A percentile compares a stretch with the other conserved stretches of the same genome.
Evolutionary conservation across 768 basidiomycete genomes (phyloP).

Genomic region (Trametes meyenii): DNA sequence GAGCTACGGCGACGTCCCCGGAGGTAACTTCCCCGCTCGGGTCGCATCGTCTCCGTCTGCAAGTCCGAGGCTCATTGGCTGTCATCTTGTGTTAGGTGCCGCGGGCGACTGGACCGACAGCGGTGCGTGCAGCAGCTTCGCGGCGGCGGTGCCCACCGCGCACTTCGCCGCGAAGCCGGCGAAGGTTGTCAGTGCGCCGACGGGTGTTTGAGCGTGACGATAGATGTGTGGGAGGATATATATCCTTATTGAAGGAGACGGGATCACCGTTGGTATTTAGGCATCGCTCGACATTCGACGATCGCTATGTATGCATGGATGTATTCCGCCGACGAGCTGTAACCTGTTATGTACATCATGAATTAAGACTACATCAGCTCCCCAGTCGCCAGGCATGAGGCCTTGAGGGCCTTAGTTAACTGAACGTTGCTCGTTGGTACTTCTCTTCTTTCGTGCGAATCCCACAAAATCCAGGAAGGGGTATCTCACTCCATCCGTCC

Average conservation of each 20-base stretch:
- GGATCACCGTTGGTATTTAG: background rate
- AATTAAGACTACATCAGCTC: background rate
- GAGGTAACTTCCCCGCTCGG: constrained; percentile 20
- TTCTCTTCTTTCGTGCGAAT: too few relatives aligned
- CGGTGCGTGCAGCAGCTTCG: constrained; percentile 28
- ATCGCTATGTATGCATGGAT: background rate
- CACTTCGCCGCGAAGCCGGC: constrained; percentile 10
- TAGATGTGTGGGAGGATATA: background rate
- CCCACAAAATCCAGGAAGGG: background rate
- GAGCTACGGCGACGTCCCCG: constrained; percentile 33
- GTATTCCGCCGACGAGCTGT: background rate
- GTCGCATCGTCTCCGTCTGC: background rate
- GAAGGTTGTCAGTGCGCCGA: background rate
- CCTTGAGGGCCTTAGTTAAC: too few relatives aligned
- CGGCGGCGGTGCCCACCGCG: constrained; percentile 5
- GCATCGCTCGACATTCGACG: background rate
- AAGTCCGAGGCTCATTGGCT: background rate
- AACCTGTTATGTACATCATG: background rate
- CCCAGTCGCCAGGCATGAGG: too few relatives aligned
- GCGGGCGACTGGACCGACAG: constrained; percentile 33
- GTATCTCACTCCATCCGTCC: constrained; percentile 62
- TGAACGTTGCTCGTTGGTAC: too few relatives aligned
- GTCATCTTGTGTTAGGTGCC: constrained; percentile 13
- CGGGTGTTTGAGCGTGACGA: background rate
- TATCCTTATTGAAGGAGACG: background rate